A percentile compares a stretch with the other conserved stretches of the same genome.
Conservation (phyloP, 192 early-diverging fungal species). For the Umbelopsis sp. region DNA sequence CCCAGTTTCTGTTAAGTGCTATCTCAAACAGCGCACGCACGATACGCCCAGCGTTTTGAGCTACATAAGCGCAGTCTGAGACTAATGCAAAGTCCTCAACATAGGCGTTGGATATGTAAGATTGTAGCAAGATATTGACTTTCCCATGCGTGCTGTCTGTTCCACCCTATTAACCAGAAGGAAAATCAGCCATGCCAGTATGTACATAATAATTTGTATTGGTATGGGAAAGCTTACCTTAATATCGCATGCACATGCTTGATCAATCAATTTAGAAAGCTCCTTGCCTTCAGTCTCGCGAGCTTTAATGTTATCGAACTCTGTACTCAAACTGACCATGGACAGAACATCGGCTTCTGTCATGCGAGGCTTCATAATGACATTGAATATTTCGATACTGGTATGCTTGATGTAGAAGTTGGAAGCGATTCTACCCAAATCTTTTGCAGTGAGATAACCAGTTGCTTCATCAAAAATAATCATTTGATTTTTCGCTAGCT, state of each 20-base stretch:
- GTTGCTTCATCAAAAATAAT: slow-evolving; percentile 95
- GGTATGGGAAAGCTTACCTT: slow-evolving; percentile 52
- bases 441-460: slow-evolving; percentile 86
- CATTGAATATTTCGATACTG: slow-evolving; percentile 94
- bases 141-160: slow-evolving; percentile 64
- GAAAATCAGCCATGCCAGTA: not conserved
- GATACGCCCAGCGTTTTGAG: slow-evolving; percentile 92
- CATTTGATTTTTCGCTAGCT: slow-evolving; percentile 89
- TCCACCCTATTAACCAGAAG: not conserved
- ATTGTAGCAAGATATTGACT: slow-evolving; percentile 91
- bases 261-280: slow-evolving; percentile 68
- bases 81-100: slow-evolving; percentile 94
- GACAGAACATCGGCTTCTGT: slow-evolving; percentile 91
- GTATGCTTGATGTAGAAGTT: slow-evolving; percentile 94
- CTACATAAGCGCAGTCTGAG: slow-evolving; percentile 98
- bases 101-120: slow-evolving; percentile 93
- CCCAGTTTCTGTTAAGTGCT: slow-evolving; percentile 90
- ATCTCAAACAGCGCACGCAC: slow-evolving; percentile 98
- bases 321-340: slow-evolving; percentile 86
- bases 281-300: slow-evolving; percentile 88
- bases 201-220: not conserved
- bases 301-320: slow-evolving; percentile 94
- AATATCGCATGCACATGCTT: slow-evolving; percentile 82
- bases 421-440: slow-evolving; percentile 93
- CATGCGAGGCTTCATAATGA: slow-evolving; percentile 90